Conservation (phyloP, 352 stramenopile genomes). For the Globisporangium lucens region DNA sequence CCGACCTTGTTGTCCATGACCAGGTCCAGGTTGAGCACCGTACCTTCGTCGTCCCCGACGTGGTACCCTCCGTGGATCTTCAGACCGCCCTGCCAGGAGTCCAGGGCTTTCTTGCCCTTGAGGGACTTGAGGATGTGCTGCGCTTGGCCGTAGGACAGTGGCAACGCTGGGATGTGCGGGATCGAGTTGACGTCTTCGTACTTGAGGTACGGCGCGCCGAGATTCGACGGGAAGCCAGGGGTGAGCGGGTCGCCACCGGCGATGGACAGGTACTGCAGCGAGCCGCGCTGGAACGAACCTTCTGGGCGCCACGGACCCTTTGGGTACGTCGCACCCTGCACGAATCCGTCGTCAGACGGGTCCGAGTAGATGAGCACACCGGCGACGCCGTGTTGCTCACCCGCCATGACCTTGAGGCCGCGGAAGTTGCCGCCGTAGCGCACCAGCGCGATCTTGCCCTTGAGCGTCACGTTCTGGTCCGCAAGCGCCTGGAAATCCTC, state of each 20-base stretch:
- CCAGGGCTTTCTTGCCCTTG: conserved; percentile 47
- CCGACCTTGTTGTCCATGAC: conserved; percentile 74
- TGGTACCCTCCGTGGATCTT: conserved; percentile 58
- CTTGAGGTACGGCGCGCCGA: conserved; percentile 32
- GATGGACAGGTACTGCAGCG: conserved; percentile 77
- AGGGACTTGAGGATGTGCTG: conserved; percentile 68
- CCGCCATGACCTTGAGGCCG: conserved; percentile 83
- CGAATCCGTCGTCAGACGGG: conserved; percentile 80
- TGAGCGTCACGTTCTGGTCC: conserved; percentile 57
- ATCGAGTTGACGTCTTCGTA: conserved; percentile 57
- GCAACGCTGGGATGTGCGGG: conserved; percentile 61
- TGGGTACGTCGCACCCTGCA: conserved; percentile 62
- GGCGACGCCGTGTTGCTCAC: conserved; percentile 65
- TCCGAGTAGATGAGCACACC: conserved; percentile 90
- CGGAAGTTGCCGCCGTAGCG: conserved; percentile 81
- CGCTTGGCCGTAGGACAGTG: conserved; percentile 82
- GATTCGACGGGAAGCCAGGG: conserved; percentile 45
- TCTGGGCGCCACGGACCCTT: conserved; percentile 75
- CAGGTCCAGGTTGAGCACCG: conserved; percentile 61
- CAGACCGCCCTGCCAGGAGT: conserved; percentile 61
- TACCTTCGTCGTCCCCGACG: conserved; percentile 69
- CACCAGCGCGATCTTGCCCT: conserved; percentile 80
- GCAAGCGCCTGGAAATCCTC: conserved; percentile 81
- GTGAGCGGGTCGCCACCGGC: conserved; percentile 69
- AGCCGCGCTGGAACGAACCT: conserved; percentile 83